These are phyloP conservation scores for Kwoniella mangroviensis DNA, from an alignment of 768 basidiomycete genomes.

Conservation along the genomic window DNA sequence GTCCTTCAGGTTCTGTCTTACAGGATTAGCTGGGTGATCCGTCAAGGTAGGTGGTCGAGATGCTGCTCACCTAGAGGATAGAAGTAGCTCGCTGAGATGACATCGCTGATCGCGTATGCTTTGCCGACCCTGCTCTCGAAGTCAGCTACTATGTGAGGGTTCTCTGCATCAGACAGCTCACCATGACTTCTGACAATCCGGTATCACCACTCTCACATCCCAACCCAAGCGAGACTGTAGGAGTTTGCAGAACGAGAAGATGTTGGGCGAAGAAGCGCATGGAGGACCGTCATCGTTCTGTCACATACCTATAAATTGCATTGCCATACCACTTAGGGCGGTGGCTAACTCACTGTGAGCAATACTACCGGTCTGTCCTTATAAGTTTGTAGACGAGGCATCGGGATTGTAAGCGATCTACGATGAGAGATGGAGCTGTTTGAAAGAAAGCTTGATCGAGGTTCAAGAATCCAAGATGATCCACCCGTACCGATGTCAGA, in stretches of 20 bases:
- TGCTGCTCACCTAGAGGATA: constrained; percentile 53
- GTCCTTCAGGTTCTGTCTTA: constrained; percentile 49
- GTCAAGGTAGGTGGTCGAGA: too few species aligned
- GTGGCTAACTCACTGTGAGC: constrained; percentile 45
- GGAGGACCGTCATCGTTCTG: constrained; percentile 61
- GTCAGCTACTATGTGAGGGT: constrained; percentile 3
- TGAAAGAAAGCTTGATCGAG: not conserved
- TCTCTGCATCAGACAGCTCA: constrained; percentile 15
- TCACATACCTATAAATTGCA: not conserved
- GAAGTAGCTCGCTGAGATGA: constrained; percentile 55
- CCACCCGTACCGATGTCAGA: not conserved
- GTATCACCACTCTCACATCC: constrained; percentile 59
- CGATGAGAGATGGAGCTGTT: not conserved
- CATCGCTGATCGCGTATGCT: constrained; percentile 55
- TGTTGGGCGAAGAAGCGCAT: constrained; percentile 57
- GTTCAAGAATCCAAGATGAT: not conserved
- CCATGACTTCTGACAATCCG: constrained; percentile 58
- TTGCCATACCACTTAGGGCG: not conserved
- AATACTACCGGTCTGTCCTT: constrained; percentile 47
- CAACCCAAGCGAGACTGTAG: constrained; percentile 52
- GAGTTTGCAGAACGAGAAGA: constrained; percentile 56
- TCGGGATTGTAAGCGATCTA: not conserved
- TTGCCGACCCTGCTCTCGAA: constrained; percentile 52
- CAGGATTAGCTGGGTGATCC: constrained; percentile 10
- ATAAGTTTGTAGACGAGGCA: constrained; percentile 34